Evolutionary conservation across 495 filamentous ascomycete species (phyloP), one percentile per base, ranked within the genome.

Genomic region (Penicillium coffeae): DNA sequence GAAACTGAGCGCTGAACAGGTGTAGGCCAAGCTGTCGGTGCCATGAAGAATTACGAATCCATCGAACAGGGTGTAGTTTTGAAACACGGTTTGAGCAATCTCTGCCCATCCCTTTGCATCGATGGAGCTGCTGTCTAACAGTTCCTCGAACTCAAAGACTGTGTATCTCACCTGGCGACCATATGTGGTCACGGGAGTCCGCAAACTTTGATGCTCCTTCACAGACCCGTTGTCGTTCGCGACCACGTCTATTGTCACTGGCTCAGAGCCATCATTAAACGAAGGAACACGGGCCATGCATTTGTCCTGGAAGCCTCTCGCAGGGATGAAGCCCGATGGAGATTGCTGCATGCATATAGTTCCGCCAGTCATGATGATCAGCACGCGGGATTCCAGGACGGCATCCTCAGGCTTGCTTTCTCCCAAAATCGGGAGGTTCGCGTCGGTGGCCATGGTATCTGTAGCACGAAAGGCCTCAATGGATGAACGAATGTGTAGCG

Each of bases 11-110:
- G 91, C 91, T 4, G 90, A 95, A 58, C 86, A 88, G 1, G 90
- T 94, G 64, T 96, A 96, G 8, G 91, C 87, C 44, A 97, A 73
- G 45, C 85, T 90, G 64, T 98, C 93, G 2, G 93, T 98, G 52
- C 93, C 93, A 66, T 98, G 93, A n/a, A 97, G 79, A 14, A 98
- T 76, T 8, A 98, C 90, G 62, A 98, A 98, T 16, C 85, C 90
- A 66, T 97, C 93, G 60, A 90, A 98, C 3, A 89, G 79, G 41
- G 83, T 80, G 68, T 96, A 98, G 67, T 98, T 98, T 37, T 80
- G 64, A 47, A 73, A 71, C 42, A 86, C 73, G 5, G 77, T 72
- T 32, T 73, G 71, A 0, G 91, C 90, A 52, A 98, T 96, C 62
- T 90, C 78, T 1, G 84, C 82, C 93, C 93, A 98, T 18, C 92